Conservation (phyloP, 345 rosid species). For the Gossypium rotundifolium region DNA sequence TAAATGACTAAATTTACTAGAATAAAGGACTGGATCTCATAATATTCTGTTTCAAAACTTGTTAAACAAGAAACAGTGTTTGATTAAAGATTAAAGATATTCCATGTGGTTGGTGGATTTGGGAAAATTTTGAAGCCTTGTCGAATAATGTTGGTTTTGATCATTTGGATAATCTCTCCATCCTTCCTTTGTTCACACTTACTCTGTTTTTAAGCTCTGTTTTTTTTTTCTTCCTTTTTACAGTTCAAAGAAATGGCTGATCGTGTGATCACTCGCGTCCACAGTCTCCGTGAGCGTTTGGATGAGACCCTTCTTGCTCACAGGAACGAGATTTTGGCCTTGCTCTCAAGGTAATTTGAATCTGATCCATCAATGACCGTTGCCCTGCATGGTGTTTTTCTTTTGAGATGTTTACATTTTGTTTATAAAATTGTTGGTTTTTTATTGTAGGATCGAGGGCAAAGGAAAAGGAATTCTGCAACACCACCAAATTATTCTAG, state of each 20-base stretch:
- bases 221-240: not conserved
- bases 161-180: not conserved
- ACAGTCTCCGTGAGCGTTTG: slow-evolving; percentile 69
- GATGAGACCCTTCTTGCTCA: slow-evolving; percentile 51
- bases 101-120: slow-evolving; percentile 25
- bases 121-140: slow-evolving; percentile 12
- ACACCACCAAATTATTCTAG: slow-evolving; percentile 51
- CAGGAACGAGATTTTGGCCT: slow-evolving; percentile 59
- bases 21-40: not conserved
- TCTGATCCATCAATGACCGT: slow-evolving; percentile 8
- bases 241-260: slow-evolving; percentile 42
- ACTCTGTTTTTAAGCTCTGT: slow-evolving; percentile 8
- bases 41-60: not conserved
- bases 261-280: slow-evolving; percentile 49
- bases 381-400: not conserved
- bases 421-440: not conserved
- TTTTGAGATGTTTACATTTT: not conserved
- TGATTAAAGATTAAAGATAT: not conserved
- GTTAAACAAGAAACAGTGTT: slow-evolving; percentile 2
- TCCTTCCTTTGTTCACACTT: not conserved
- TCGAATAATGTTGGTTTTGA: slow-evolving; percentile 22
- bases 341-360: slow-evolving; percentile 49
- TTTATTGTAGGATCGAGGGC: slow-evolving; percentile 40
- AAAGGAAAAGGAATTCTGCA: slow-evolving; percentile 74
- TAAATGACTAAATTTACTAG: not conserved